These are phyloP conservation scores for Globisporangium ultimum DNA, from an alignment of 352 stramenopile species.

Conservation along the genomic window DNA sequence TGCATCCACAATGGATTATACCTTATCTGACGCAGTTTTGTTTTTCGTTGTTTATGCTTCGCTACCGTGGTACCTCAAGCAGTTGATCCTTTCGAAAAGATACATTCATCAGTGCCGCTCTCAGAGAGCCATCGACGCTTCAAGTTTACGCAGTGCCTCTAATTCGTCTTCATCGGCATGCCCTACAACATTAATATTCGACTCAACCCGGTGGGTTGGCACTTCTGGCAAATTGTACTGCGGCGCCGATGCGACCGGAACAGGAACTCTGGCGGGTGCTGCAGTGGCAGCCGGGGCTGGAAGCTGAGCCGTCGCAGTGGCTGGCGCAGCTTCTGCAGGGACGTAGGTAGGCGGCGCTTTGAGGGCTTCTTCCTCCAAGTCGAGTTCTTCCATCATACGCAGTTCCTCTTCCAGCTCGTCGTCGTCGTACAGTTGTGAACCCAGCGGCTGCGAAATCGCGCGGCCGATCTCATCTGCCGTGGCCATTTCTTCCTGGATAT, in stretches of 20 bases:
- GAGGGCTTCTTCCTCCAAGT: constrained; percentile 89
- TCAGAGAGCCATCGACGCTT: constrained; percentile 85
- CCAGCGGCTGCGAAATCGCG: constrained; percentile 93
- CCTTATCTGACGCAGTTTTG: too few species aligned
- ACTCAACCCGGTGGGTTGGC: constrained; percentile 68
- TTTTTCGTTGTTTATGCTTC: too few species aligned
- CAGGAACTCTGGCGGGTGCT: constrained; percentile 15
- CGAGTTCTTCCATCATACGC: constrained; percentile 90
- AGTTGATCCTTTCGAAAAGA: too few species aligned
- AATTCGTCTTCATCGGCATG: constrained; percentile 79
- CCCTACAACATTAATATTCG: constrained; percentile 74
- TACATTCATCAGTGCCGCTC: too few species aligned
- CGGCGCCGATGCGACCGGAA: constrained; percentile 21
- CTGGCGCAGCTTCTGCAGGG: constrained; percentile 21
- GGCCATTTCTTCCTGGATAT: constrained; percentile 97
- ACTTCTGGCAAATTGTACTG: constrained; percentile 78
- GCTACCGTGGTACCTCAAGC: too few species aligned
- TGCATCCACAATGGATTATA: too few species aligned
- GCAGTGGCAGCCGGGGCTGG: constrained; percentile 13
- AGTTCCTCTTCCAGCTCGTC: constrained; percentile 95
- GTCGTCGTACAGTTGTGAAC: constrained; percentile 90
- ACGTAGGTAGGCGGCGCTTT: constrained; percentile 15
- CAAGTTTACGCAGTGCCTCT: constrained; percentile 77
- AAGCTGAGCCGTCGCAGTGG: constrained; percentile 11
- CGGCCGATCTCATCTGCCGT: constrained; percentile 92